phyloP scores from a whole-genome alignment of 2,329 filamentous ascomycete genomes.

The Colletotrichum sp. region DNA sequence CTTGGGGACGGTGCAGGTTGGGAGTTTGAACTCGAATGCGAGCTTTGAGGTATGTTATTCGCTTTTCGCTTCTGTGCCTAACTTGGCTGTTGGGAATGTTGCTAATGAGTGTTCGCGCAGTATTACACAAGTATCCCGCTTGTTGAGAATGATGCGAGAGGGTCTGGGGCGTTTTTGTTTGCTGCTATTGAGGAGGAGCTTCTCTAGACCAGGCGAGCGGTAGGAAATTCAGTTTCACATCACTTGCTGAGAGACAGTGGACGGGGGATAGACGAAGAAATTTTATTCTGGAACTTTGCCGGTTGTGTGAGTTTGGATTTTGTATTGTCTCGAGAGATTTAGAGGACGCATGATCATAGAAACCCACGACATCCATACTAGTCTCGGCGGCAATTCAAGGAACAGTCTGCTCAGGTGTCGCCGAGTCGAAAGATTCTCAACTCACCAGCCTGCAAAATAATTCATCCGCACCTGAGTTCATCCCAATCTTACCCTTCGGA shows the following conservation, averaged over 20 bases:
- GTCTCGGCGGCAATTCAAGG: too few relatives aligned
- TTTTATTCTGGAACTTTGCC: too few relatives aligned
- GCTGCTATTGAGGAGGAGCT: conserved; percentile 6
- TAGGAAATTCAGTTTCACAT: too few relatives aligned
- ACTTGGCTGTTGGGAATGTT: neutral
- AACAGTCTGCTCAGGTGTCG: too few relatives aligned
- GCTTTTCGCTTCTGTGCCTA: neutral
- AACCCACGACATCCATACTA: too few relatives aligned
- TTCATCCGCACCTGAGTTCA: neutral
- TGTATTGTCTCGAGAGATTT: too few relatives aligned
- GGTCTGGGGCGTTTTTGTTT: conserved; percentile 3
- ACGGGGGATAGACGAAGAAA: too few relatives aligned
- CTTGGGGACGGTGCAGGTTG: conserved; percentile 57
- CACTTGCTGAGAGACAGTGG: too few relatives aligned
- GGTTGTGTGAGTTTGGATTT: too few relatives aligned
- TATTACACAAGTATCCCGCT: conserved; percentile 7
- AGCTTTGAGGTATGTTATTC: conserved; percentile 48
- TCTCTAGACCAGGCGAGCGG: neutral
- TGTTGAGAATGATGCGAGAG: conserved; percentile 4
- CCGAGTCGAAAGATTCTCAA: too few relatives aligned
- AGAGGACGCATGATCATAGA: too few relatives aligned
- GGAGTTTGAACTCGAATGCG: conserved; percentile 53
- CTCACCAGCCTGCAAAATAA: neutral
- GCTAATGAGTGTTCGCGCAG: neutral
- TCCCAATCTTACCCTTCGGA: neutral